Evolutionary conservation across 176 grass and related monocot species (phyloP).

Genomic region (Dendrocalamus sinicus): DNA sequence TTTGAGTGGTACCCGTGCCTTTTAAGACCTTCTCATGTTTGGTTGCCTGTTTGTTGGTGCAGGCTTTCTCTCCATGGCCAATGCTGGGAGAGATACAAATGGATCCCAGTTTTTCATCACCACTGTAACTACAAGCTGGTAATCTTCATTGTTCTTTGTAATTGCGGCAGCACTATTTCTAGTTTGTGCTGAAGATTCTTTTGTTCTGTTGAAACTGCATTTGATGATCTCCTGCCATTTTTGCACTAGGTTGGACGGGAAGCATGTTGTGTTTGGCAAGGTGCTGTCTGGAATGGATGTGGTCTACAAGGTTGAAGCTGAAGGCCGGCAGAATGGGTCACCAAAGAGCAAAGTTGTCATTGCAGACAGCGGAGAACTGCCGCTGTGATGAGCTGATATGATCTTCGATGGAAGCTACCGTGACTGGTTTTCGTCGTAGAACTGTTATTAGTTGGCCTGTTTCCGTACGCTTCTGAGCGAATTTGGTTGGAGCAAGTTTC

Average conservation of each 20-base stretch:
- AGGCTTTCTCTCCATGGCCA: conserved; percentile 96
- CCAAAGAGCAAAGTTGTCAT: conserved; percentile 87
- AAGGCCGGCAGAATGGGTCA: conserved; percentile 74
- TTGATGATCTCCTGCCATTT: neutral
- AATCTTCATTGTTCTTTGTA: conserved; percentile 10
- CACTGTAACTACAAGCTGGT: conserved; percentile 96
- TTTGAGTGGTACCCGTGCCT: neutral
- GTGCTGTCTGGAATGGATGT: conserved; percentile 98
- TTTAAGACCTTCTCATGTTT: neutral
- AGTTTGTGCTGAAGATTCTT: neutral
- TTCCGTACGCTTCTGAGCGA: neutral
- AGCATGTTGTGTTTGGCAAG: conserved; percentile 97
- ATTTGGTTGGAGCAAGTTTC: neutral
- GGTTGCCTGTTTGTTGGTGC: conserved; percentile 17
- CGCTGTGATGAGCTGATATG: conserved; percentile 50
- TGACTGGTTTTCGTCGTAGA: neutral
- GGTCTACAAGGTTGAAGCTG: conserved; percentile 95
- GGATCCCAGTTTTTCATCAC: conserved; percentile 99
- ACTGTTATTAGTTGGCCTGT: conserved; percentile 21
- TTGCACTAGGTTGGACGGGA: conserved; percentile 84
- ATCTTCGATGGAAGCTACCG: neutral
- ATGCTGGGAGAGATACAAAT: conserved; percentile 83
- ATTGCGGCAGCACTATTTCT: neutral
- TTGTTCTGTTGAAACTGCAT: neutral
- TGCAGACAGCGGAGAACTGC: conserved; percentile 77